Percentiles rank a stretch among this genome's conserved stretches.
Evolutionary conservation across 2,329 filamentous ascomycete genomes (phyloP).

Genomic region (Clonostachys rhizophaga): DNA sequence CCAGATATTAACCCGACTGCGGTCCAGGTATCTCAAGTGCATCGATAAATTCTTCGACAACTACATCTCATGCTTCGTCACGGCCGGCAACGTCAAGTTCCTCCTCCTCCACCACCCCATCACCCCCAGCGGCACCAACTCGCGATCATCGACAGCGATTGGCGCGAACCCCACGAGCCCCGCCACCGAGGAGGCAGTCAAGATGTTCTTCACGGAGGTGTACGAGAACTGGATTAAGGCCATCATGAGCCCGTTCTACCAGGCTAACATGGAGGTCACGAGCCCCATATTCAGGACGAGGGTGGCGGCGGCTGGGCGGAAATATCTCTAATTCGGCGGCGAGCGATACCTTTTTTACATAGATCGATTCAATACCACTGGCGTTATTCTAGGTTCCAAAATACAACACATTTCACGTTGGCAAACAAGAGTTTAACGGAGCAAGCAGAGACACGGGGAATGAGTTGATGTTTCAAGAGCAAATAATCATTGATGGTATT

Average conservation of each 20-base stretch:
- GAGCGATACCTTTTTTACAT: no score
- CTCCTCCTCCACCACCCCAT: conserved; percentile 85
- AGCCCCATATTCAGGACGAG: conserved; percentile 82
- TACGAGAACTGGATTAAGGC: conserved; percentile 98
- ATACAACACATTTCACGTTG: no score
- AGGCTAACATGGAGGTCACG: conserved; percentile 75
- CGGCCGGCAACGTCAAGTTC: conserved; percentile 88
- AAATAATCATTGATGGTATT: no score
- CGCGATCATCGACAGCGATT: conserved; percentile 58
- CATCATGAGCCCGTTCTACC: conserved; percentile 95
- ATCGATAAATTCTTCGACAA: conserved; percentile 97
- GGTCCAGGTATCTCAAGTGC: conserved; percentile 81
- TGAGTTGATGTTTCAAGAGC: no score
- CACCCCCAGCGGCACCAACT: conserved; percentile 30
- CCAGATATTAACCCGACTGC: background rate
- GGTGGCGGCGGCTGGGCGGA: conserved; percentile 84
- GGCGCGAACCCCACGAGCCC: conserved; percentile 81
- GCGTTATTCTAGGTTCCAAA: no score
- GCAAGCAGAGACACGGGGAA: no score
- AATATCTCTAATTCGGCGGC: conserved; percentile 61
- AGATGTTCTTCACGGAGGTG: conserved; percentile 90
- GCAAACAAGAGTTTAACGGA: no score
- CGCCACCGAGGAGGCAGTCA: conserved; percentile 91
- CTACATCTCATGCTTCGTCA: conserved; percentile 92
- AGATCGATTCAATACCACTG: no score